Conservation (phyloP, 2,329 filamentous ascomycete species). For the Fusarium domesticum region DNA sequence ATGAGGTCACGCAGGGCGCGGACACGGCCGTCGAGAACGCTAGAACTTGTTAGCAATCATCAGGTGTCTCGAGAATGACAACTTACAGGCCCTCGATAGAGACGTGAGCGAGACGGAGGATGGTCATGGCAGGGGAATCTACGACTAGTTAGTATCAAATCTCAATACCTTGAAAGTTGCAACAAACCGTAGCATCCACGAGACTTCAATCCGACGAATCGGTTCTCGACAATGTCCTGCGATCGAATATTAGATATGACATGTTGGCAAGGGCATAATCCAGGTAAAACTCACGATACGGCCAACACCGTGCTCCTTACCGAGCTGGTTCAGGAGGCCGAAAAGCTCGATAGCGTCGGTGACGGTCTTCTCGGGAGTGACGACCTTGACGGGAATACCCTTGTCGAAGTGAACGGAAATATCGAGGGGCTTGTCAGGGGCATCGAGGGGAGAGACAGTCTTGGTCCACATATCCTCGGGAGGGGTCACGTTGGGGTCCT, state of each 20-base stretch:
- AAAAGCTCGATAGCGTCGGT: conserved; percentile 64
- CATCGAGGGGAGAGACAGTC: conserved; percentile 49
- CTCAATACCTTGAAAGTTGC: too few relatives aligned
- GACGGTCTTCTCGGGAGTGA: conserved; percentile 34
- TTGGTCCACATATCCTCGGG: conserved; percentile 71
- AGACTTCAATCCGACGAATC: conserved; percentile 4
- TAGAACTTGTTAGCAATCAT: neutral
- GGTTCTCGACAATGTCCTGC: conserved; percentile 2
- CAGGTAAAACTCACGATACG: neutral
- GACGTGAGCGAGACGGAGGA: conserved; percentile 2
- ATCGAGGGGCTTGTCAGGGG: conserved; percentile 61
- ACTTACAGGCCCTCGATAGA: conserved; percentile 1
- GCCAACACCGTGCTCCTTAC: conserved; percentile 2
- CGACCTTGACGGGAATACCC: conserved; percentile 64
- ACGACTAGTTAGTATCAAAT: too few relatives aligned
- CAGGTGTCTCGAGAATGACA: neutral
- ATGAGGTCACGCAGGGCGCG: conserved; percentile 2
- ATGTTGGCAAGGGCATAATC: conserved; percentile 1
- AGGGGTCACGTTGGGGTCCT: conserved; percentile 55
- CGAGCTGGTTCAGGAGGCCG: conserved; percentile 12
- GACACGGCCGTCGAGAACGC: conserved; percentile 2
- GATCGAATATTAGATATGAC: conserved; percentile 1
- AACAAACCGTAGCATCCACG: conserved; percentile 3
- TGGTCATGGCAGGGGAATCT: too few relatives aligned
- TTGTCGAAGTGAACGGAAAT: conserved; percentile 64